Conservation (phyloP, 2,329 filamentous ascomycete genomes). For the Aspergillus novoparasiticus region DNA sequence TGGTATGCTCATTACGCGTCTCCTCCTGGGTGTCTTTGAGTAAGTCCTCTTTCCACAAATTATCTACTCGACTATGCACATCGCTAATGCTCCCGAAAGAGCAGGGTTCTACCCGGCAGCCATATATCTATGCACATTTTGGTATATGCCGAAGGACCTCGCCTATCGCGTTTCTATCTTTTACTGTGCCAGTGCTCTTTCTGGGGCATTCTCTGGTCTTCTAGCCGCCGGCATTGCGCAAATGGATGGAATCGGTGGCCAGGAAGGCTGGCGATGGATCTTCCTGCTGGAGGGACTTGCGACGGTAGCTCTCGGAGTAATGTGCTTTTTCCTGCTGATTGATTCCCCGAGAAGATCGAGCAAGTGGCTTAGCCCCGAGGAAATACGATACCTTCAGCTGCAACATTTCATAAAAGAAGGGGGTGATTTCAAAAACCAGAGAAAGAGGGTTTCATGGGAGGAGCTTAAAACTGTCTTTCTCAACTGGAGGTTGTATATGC, state of each 20-base stretch:
- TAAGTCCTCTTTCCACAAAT: not conserved
- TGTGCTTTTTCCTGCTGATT: slow-evolving; percentile 31
- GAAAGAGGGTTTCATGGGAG: slow-evolving; percentile 2
- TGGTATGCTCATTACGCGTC: slow-evolving; percentile 49
- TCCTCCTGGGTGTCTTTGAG: slow-evolving; percentile 49
- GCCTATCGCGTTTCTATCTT: slow-evolving; percentile 24
- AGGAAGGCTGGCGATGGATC: slow-evolving; percentile 41
- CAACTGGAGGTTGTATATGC: slow-evolving; percentile 18
- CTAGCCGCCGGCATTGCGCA: slow-evolving; percentile 36
- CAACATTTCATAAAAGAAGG: slow-evolving; percentile 17
- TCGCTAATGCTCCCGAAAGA: slow-evolving; percentile 31
- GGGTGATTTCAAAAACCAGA: not conserved
- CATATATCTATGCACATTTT: slow-evolving; percentile 28
- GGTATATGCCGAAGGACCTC: slow-evolving; percentile 45
- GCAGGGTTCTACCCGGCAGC: slow-evolving; percentile 29
- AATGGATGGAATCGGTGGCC: slow-evolving; percentile 14
- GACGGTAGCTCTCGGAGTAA: slow-evolving; percentile 6
- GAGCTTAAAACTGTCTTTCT: slow-evolving; percentile 10
- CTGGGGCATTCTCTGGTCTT: slow-evolving; percentile 42
- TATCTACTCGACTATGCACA: too few relatives aligned
- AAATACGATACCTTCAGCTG: slow-evolving; percentile 28
- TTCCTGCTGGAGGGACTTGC: slow-evolving; percentile 50
- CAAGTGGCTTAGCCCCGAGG: slow-evolving; percentile 40
- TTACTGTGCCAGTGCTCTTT: slow-evolving; percentile 28
- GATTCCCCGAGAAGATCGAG: slow-evolving; percentile 43